Percentiles rank a stretch among this genome's conserved stretches.
phyloP scores from a whole-genome alignment of 1,284 basidiomycete genomes.

The Ceratobasidium sp. region DNA sequence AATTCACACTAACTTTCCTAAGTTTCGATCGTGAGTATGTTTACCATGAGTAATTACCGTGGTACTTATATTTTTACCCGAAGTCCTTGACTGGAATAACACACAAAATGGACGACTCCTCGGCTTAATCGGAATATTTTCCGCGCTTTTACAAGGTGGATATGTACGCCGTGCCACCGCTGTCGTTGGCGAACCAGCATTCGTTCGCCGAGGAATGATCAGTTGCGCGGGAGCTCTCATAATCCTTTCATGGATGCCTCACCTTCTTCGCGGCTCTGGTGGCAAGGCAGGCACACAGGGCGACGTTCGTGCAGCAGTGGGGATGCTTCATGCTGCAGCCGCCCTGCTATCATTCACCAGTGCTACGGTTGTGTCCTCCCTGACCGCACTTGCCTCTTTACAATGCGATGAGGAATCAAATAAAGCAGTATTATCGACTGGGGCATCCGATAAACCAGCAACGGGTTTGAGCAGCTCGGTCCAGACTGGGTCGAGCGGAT shows the following conservation, averaged over 20 bases:
- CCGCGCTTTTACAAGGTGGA: constrained; percentile 86
- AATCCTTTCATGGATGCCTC: constrained; percentile 73
- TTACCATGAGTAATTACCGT: constrained; percentile 1
- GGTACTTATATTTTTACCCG: constrained; percentile 12
- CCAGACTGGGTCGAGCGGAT: constrained; percentile 52
- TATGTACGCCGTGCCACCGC: constrained; percentile 81
- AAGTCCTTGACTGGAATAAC: constrained; percentile 88
- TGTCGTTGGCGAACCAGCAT: constrained; percentile 74
- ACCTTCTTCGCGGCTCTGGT: constrained; percentile 50
- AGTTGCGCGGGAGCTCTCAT: constrained; percentile 73
- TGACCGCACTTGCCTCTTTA: constrained; percentile 84
- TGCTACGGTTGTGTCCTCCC: constrained; percentile 88
- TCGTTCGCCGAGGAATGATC: constrained; percentile 78
- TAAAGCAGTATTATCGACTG: background rate
- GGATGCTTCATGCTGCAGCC: constrained; percentile 75
- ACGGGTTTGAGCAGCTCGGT: constrained; percentile 58
- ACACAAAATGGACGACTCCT: constrained; percentile 83
- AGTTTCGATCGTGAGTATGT: constrained; percentile 77
- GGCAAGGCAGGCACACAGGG: constrained; percentile 34
- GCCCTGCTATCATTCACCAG: constrained; percentile 87
- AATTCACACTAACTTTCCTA: constrained; percentile 90
- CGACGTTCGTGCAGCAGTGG: constrained; percentile 52
- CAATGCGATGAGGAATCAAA: constrained; percentile 71
- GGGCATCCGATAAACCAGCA: background rate
- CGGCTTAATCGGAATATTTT: constrained; percentile 86